Evolutionary conservation across 371 early-diverging fungal genomes (phyloP), one percentile per base, ranked within the genome.

Genomic region (Actinomortierella wolfii): DNA sequence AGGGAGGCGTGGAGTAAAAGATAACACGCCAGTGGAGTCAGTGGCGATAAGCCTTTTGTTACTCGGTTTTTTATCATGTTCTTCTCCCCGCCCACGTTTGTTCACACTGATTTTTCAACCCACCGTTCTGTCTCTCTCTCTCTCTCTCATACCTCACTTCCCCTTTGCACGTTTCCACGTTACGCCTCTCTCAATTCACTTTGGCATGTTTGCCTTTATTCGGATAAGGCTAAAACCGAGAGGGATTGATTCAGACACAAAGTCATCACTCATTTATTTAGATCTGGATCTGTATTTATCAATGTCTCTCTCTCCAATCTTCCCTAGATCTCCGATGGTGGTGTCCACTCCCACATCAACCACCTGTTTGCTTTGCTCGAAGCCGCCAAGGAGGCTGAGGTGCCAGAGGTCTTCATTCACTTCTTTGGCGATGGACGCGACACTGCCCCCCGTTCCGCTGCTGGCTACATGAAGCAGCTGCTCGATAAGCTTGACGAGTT

Each of bases 401-500:
- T 96, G n/a, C 90, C 94, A 39, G 81, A 93, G 59, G 84, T 93
- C 42, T 99, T 79, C 80, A 85, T 99, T 55, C 99, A 99, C 87
- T 95, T 93, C 80, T 95, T 98, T 59, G 96, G 95, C 56, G 99
- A 99, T 78, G 99, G 99, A 44, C 93, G 99, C 67, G 99, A 99
- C 78, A 99, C 99, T 17, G 84, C 94, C 21, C 99, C 99, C 46
- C 87, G 88, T 55, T 95, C 94, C 29, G 82, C 95, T 40, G 67
- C 73, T 39, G 66, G 80, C 57, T 95, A 95, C 75, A 68, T 94
- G 68, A 75, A 81, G 68, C 81, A 90, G 66, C 84, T 97, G 64
- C 76, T 84, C 51, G 88, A 89, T 50, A 85, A 84, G 55, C 76
- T 89, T 54, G 71, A 85, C 23, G 69, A 73, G 64, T 56, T 92